These are phyloP conservation scores for Epichloe baconii DNA, from an alignment of 2,329 filamentous ascomycete species.

Conservation along the genomic window DNA sequence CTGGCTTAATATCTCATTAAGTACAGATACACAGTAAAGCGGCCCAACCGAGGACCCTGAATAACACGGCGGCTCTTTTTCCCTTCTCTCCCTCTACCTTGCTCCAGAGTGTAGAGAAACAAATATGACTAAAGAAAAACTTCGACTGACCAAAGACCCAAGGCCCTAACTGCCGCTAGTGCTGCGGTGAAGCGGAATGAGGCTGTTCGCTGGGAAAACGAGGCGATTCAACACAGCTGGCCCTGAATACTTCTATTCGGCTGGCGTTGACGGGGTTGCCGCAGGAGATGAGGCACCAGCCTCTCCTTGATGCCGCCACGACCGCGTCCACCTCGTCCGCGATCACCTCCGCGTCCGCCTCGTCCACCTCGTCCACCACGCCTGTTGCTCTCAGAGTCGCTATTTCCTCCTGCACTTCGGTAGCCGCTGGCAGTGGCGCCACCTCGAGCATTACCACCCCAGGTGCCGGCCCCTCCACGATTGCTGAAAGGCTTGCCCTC, in stretches of 20 bases:
- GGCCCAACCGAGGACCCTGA: slow-evolving; percentile 3
- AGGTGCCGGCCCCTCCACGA: slow-evolving; percentile 54
- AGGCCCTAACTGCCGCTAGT: background rate
- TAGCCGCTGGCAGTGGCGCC: slow-evolving; percentile 57
- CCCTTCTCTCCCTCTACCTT: slow-evolving; percentile 6
- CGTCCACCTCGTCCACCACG: slow-evolving; percentile 43
- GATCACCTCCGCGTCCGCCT: slow-evolving; percentile 44
- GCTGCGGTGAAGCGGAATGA: background rate
- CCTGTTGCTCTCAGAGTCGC: slow-evolving; percentile 48
- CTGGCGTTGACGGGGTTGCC: slow-evolving; percentile 34
- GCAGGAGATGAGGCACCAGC: slow-evolving; percentile 42
- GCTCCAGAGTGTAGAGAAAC: slow-evolving; percentile 9
- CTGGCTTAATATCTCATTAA: slow-evolving; percentile 23
- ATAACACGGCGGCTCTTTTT: slow-evolving; percentile 7
- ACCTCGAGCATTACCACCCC: slow-evolving; percentile 53
- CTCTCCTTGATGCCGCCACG: slow-evolving; percentile 45
- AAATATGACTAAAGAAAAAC: slow-evolving; percentile 6
- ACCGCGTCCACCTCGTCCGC: slow-evolving; percentile 43
- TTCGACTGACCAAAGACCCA: background rate
- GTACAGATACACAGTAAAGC: slow-evolving; percentile 19
- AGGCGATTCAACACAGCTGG: background rate
- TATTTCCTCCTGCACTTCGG: slow-evolving; percentile 69
- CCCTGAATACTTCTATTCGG: slow-evolving; percentile 10
- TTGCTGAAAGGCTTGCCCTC: slow-evolving; percentile 40
- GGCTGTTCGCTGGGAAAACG: background rate